Base-by-base conservation (phyloP, 345 rosid genomes). In the Limnanthes douglasii region DNA sequence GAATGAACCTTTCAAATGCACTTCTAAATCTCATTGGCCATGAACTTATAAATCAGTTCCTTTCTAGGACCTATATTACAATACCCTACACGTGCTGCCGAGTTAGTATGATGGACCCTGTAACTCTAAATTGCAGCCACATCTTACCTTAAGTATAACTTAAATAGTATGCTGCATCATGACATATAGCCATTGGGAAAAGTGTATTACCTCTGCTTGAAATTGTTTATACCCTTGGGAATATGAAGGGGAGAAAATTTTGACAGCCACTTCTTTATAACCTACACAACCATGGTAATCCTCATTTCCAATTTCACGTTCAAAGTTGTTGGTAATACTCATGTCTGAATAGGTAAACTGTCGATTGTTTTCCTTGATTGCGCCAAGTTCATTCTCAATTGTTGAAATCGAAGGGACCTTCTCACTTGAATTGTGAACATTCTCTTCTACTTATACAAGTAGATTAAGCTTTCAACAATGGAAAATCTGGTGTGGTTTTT, bases 281-380 rank as follows among this genome's bases (percentile, higher is more conserved):
- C 28, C 55, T 42, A 66, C 41, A 12, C 26, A 12, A 1, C 74
- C 77, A 11, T 56, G 57, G 33, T 51, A 69, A 50, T 69, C 72
- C 8, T 66, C 75, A 32, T 70, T 46, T 4, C 78, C 83, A 22
- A 52, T 35, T 26, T 55, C 53, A 29, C 12, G 64, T 11, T 33
- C 45, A 5, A 74, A 59, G 7, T 67, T 54, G 28, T 67, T 52
- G 5, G 83, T 70, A 2, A 70, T 59, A 3, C 15, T 53, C 1
- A 54, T 51, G 40, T 66, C 63, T 0, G 58, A 33, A n/a, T 51
- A 57, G 3, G 51, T 60, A 21, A 69, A 69, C 1, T 26, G 45
- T 20, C 39, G 48, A 11, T 53, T 60, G 13, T 45, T 27, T 0
- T 46, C 43, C 15, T 46, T 51, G n/a, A n/a, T n/a, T n/a, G n/a